Evolutionary conservation across 2,329 filamentous ascomycete genomes (phyloP).

Genomic region (Penicillium expansum): DNA sequence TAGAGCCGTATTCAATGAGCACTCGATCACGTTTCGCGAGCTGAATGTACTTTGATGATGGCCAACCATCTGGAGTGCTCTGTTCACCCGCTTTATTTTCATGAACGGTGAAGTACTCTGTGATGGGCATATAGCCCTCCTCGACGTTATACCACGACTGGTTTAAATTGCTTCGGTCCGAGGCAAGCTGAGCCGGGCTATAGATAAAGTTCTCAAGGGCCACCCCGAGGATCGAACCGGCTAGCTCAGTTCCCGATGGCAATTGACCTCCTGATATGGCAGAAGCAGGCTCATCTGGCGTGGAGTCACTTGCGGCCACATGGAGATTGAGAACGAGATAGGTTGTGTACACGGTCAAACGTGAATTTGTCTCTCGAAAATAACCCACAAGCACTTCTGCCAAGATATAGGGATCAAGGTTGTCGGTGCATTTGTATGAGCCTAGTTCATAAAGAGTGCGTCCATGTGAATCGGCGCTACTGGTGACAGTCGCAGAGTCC

Average conservation of each 20-base stretch:
- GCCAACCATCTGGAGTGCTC: conserved; percentile 61
- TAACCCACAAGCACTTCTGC: conserved; percentile 53
- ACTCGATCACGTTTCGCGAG: conserved; percentile 54
- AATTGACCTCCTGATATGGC: conserved; percentile 43
- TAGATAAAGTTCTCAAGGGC: conserved; percentile 55
- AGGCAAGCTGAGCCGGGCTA: conserved; percentile 49
- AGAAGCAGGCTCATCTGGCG: conserved; percentile 44
- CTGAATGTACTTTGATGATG: conserved; percentile 58
- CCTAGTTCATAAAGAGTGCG: conserved; percentile 49
- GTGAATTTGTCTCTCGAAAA: conserved; percentile 53
- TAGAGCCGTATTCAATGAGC: conserved; percentile 53
- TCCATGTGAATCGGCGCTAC: conserved; percentile 22
- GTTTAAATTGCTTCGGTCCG: conserved; percentile 58
- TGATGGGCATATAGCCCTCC: conserved; percentile 45
- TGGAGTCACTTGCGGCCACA: conserved; percentile 47
- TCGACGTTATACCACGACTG: conserved; percentile 54
- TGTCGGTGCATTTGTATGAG: conserved; percentile 55
- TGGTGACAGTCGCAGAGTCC: conserved; percentile 24
- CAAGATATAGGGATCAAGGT: conserved; percentile 52
- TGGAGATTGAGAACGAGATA: conserved; percentile 61
- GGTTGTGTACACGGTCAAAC: conserved; percentile 53
- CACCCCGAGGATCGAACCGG: conserved; percentile 49
- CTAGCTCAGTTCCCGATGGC: conserved; percentile 44
- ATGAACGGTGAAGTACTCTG: conserved; percentile 53
- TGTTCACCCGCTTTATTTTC: conserved; percentile 35